These are phyloP conservation scores for Macaranga tanarius DNA, from an alignment of 441 rosid genomes.

Conservation along the genomic window DNA sequence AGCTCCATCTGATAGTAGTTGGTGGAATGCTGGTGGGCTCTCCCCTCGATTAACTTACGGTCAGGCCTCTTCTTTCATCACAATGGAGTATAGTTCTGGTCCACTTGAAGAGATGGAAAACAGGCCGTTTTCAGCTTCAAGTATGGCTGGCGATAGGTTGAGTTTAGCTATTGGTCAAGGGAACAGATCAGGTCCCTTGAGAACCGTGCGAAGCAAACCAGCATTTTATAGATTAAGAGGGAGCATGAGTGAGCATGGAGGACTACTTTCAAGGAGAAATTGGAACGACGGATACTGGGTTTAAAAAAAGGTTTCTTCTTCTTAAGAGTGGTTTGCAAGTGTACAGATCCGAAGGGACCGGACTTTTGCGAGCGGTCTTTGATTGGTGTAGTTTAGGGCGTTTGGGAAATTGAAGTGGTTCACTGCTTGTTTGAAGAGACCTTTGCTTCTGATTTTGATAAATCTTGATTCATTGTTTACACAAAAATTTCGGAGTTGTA, in stretches of 20 bases:
- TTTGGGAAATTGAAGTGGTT: constrained; percentile 10
- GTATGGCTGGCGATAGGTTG: constrained; percentile 45
- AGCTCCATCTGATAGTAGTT: constrained; percentile 72
- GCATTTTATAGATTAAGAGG: constrained; percentile 68
- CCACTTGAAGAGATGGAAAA: constrained; percentile 66
- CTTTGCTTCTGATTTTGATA: constrained; percentile 37
- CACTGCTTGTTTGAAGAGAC: constrained; percentile 19
- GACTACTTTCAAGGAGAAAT: constrained; percentile 45
- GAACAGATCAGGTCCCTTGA: constrained; percentile 86
- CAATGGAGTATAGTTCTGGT: constrained; percentile 94
- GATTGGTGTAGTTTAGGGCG: constrained; percentile 32
- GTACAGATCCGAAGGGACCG: constrained; percentile 46
- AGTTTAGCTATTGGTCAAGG: constrained; percentile 58
- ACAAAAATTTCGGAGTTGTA: constrained; percentile 32
- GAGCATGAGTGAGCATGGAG: constrained; percentile 91
- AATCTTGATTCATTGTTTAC: constrained; percentile 38
- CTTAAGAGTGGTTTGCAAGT: constrained; percentile 29
- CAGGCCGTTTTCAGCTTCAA: constrained; percentile 59
- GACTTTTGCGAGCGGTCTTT: constrained; percentile 19
- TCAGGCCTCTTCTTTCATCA: constrained; percentile 75
- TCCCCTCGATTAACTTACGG: constrained; percentile 74
- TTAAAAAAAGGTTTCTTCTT: constrained; percentile 24
- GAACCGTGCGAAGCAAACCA: constrained; percentile 65
- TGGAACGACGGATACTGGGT: constrained; percentile 45
- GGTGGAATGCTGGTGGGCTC: constrained; percentile 75